Conservation (phyloP, 1,284 basidiomycete genomes). For the Crepidotus sp. region DNA sequence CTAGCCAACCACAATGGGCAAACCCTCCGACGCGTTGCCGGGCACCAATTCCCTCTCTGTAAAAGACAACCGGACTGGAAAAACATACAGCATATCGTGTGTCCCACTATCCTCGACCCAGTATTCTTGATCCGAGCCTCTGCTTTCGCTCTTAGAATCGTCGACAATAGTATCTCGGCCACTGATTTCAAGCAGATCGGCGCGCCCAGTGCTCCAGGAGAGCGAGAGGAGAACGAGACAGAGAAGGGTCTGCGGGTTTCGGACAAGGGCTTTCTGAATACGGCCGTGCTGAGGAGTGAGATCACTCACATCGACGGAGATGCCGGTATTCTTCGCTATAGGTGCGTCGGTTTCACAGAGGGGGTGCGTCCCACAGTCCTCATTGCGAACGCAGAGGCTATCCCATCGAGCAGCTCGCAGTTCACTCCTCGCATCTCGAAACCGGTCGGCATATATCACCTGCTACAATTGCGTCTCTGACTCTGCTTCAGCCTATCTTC, state of each 20-base stretch:
- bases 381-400: conserved; percentile 56
- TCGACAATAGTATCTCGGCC: conserved; percentile 68
- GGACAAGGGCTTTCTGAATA: conserved; percentile 81
- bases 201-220: conserved; percentile 45
- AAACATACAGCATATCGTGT: conserved; percentile 66
- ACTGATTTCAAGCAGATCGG: conserved; percentile 73
- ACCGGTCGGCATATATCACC: conserved; percentile 37
- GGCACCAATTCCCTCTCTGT: conserved; percentile 51
- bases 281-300: conserved; percentile 70
- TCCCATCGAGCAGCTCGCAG: conserved; percentile 83
- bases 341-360: conserved; percentile 30
- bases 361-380: conserved; percentile 1
- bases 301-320: conserved; percentile 89
- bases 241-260: conserved; percentile 68
- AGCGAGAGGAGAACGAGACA: conserved; percentile 77
- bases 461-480: too few relatives aligned
- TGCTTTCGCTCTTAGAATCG: conserved; percentile 42
- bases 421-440: conserved; percentile 72
- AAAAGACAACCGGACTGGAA: conserved; percentile 78
- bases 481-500: conserved; percentile 52
- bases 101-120: conserved; percentile 21
- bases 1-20: conserved; percentile 12
- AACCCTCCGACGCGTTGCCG: conserved; percentile 9
- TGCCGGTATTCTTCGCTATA: conserved; percentile 36
- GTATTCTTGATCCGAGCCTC: conserved; percentile 4